Evolutionary conservation across 2,329 filamentous ascomycete genomes (phyloP), one percentile per base, ranked within the genome.

Genomic region (Talaromyces sp.): DNA sequence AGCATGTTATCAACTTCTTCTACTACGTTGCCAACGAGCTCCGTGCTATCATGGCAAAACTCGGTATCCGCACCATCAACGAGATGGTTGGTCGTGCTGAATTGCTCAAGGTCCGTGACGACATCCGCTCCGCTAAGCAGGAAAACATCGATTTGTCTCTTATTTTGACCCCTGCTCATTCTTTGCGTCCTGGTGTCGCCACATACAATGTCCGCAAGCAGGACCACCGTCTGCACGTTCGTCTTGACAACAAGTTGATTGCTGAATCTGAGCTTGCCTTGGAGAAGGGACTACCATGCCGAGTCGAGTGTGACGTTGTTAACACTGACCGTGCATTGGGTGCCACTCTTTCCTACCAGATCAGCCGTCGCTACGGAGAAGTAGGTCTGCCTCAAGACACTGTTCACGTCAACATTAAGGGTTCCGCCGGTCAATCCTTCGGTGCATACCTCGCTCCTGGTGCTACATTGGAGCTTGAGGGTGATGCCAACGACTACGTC

Each of bases 1-100:
- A 97, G 77, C 91, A 97, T 67, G 92, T 96, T 59, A 97, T 97
- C 76, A 97, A 97, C 82, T 97, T 97, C 81, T 96, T 96, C 79
- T 97, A 97, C 79, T 97, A 97, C 69, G 83, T 97, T 54, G 89
- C 93, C 65, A 97, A 97, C 70, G 93, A 97, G 78, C 84, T 97
- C 59, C 88, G 93, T 70, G 91, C 92, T 36, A 96, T 97, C 76
- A 97, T 97, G 93, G 92, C 93, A 53, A 91, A 89, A 77, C 85
- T 97, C 67, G 93, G 93, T 65, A 91, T 96, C 84, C 87, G 93
- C 64, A 96, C 89, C 61, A 88, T 97, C 72, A 97, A 97, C 71
- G 93, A 97, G 75, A 97, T 97, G 93, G 90, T 97, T 68, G 93
- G 93, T 19, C 91, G 88, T 64, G 93, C 90, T 22, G 93, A 97